Conservation (phyloP, 2,329 filamentous ascomycete species). For the Rhynchosporium secalis region DNA sequence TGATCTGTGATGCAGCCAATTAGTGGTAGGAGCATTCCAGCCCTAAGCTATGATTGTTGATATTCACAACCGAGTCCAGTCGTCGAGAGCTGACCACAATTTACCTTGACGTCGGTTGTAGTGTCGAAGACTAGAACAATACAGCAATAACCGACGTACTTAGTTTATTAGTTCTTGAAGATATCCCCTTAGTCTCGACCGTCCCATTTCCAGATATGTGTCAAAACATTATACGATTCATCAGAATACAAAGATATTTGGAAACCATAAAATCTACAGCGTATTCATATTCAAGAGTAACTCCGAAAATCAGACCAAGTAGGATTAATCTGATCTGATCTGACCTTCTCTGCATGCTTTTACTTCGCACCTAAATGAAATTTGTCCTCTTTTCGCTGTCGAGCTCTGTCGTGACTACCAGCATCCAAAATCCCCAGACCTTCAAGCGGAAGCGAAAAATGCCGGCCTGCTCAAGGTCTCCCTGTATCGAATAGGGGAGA, state of each 20-base stretch:
- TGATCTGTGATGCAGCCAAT: background rate
- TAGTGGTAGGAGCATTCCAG: no score
- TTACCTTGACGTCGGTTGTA: background rate
- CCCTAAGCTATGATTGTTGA: background rate
- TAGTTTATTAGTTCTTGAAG: no score
- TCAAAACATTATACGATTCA: no score
- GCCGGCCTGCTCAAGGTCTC: no score
- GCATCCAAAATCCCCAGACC: background rate
- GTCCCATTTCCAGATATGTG: no score
- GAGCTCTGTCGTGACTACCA: background rate
- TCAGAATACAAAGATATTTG: background rate
- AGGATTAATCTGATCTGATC: background rate
- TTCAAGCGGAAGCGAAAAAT: background rate
- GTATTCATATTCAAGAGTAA: background rate
- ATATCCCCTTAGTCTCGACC: no score
- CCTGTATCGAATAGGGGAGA: background rate
- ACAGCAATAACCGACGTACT: no score
- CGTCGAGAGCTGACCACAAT: background rate
- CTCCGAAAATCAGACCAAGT: background rate
- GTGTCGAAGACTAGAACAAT: background rate
- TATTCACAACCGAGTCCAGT: background rate
- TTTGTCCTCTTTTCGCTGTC: background rate
- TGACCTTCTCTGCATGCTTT: background rate
- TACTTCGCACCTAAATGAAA: background rate
- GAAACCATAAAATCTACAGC: background rate